These are phyloP conservation scores for Beauveria rudraprayagi DNA, from an alignment of 2,329 filamentous ascomycete species.

Conservation along the genomic window DNA sequence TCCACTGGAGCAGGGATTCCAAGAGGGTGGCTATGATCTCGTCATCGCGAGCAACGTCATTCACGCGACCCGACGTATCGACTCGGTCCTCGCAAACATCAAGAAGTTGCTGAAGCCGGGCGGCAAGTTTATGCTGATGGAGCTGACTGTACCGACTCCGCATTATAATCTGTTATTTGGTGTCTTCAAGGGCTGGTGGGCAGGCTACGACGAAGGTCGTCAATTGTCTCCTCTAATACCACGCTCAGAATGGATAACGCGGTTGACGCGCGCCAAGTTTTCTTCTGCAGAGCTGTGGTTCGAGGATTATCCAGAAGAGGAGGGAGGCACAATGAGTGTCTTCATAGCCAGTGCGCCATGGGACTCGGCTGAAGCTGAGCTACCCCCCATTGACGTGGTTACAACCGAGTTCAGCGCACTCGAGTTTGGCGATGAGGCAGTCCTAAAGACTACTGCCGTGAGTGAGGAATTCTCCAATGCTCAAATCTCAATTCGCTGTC, in stretches of 20 bases:
- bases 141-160: conserved; percentile 21
- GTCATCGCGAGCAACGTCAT: conserved; percentile 31
- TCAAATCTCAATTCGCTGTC: not conserved
- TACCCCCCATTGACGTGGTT: not conserved
- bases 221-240: conserved; percentile 10
- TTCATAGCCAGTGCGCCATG: not conserved
- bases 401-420: not conserved
- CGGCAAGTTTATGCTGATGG: conserved; percentile 37
- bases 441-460: not conserved
- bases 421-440: not conserved
- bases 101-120: conserved; percentile 33
- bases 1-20: conserved; percentile 24
- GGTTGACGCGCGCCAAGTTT: not conserved
- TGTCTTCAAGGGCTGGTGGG: conserved; percentile 30
- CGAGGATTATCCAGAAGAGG: not conserved
- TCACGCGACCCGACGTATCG: conserved; percentile 25
- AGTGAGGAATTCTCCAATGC: not conserved
- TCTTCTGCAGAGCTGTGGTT: not conserved
- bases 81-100: not conserved
- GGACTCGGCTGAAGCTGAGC: not conserved
- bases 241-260: conserved; percentile 9
- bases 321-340: not conserved
- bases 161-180: conserved; percentile 23
- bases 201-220: conserved; percentile 20
- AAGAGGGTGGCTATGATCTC: conserved; percentile 26